Percentiles rank a stretch among this genome's conserved stretches.
Evolutionary conservation across 192 early-diverging fungal species (phyloP).

Genomic region (Allomyces arbusculus): DNA sequence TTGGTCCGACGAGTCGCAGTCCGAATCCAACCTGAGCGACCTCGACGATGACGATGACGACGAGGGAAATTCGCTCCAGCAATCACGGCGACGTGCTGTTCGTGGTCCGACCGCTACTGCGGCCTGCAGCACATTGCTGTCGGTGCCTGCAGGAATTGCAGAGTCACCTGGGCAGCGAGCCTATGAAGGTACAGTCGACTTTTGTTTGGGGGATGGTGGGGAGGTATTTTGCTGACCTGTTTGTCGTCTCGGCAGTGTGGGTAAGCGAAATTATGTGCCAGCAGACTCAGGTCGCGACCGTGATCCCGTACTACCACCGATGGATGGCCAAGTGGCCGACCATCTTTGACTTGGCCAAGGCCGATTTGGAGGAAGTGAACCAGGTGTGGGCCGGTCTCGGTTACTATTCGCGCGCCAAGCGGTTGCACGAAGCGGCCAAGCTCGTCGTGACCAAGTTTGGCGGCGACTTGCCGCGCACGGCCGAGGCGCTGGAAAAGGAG

Average conservation of each 20-base stretch:
- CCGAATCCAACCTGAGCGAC: too few relatives aligned
- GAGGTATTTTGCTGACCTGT: neutral
- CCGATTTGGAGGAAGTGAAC: conserved; percentile 24
- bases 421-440: conserved; percentile 44
- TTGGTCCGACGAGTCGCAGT: too few relatives aligned
- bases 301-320: conserved; percentile 40
- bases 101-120: too few relatives aligned
- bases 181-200: conserved; percentile 18
- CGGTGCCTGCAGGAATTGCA: neutral
- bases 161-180: conserved; percentile 21
- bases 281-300: conserved; percentile 54
- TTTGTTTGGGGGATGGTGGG: neutral
- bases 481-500: conserved; percentile 27
- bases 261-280: conserved; percentile 72
- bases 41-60: too few relatives aligned
- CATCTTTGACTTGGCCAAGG: conserved; percentile 37
- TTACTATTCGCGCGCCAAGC: conserved; percentile 49
- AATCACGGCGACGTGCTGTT: too few relatives aligned
- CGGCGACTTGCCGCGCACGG: conserved; percentile 33
- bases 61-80: too few relatives aligned
- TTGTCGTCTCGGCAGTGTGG: conserved; percentile 27
- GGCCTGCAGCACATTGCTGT: too few relatives aligned
- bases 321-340: conserved; percentile 58
- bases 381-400: conserved; percentile 54
- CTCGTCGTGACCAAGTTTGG: conserved; percentile 27